Evolutionary conservation across 129 eudicot genomes (phyloP), one percentile per base, ranked within the genome.

Genomic region (Artemisia annua): DNA sequence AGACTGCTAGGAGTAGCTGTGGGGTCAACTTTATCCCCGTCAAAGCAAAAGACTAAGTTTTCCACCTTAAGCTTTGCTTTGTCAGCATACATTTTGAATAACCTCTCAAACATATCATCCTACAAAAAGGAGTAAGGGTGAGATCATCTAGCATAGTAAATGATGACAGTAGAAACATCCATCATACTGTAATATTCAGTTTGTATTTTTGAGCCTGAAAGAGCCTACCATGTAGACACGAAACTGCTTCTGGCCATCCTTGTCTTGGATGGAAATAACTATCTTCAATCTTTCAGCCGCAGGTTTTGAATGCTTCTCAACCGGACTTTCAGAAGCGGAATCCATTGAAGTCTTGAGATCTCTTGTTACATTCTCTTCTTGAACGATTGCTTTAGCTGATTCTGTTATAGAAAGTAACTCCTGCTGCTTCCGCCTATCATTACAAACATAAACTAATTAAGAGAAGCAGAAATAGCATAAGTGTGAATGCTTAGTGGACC

Each of bases 71-170:
- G 68, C 72, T 90, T 90, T 17, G 55, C 84, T 57, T 76, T 83
- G 11, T 85, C 89, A 1, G 97, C 97, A 62, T 90, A 95, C 79
- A 72, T 79, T 81, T 83, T 86, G 80, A 90, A 88, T 70, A 95
- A 69, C 68, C 84, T 79, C 79, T 90, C 97, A 74, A 95, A 88
- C 46, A 80, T 88, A 64, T 95, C 99, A 86, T 95, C 97, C 99
- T 95, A 73, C 77, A 35, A 15, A 50, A 79, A 67, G 53, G 15
- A 0, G 4, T 0, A 10, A 52, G 13, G 66, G 19, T 22, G 56
- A 63, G 5, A 8, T 63, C 59, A 12, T 19, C 54, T 63, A 28
- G 4, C 56, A 58, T 57, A 39, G 10, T 9, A 57, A 43, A 39
- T 32, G 3, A 53, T 15, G 28, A 57, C 10, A 32, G n/a, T 11